Evolutionary conservation across 108 stramenopile species (phyloP).

Genomic region (Parietichytrium sp.): DNA sequence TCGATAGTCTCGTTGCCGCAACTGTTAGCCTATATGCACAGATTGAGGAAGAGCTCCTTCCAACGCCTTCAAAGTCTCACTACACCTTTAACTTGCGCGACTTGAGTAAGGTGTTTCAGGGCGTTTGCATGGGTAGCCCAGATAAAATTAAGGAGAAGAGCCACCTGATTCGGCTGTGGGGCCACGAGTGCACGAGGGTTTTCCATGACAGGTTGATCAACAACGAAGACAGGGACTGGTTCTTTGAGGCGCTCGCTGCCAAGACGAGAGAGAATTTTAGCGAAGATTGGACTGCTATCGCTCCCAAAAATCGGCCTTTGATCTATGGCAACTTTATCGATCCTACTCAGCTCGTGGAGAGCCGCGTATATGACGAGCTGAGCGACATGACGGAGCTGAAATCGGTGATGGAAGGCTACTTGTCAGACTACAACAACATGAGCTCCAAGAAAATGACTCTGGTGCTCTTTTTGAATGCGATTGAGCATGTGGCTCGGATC

Average conservation of each 20-base stretch:
- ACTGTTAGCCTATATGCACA: conserved; percentile 60
- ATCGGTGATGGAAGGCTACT: conserved; percentile 63
- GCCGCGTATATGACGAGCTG: conserved; percentile 57
- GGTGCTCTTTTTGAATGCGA: conserved; percentile 66
- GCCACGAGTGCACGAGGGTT: conserved; percentile 64
- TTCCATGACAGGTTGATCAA: conserved; percentile 67
- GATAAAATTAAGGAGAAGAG: conserved; percentile 54
- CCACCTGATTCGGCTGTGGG: conserved; percentile 60
- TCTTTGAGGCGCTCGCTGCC: conserved; percentile 47
- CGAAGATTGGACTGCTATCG: conserved; percentile 46
- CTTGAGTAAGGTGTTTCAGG: conserved; percentile 69
- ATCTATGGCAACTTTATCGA: conserved; percentile 63
- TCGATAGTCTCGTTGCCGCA: conserved; percentile 48
- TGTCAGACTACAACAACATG: conserved; percentile 64
- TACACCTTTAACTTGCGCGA: conserved; percentile 73
- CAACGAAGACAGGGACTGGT: conserved; percentile 63
- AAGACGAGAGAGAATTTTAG: conserved; percentile 54
- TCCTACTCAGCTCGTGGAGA: conserved; percentile 43
- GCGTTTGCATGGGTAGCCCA: conserved; percentile 55
- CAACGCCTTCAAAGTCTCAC: conserved; percentile 67
- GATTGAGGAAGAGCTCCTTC: conserved; percentile 59
- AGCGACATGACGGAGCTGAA: conserved; percentile 49
- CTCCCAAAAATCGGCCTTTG: conserved; percentile 43
- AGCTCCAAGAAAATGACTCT: conserved; percentile 54
- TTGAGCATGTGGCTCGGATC: conserved; percentile 67